Percentiles rank a stretch among this genome's conserved stretches.
Conservation (phyloP, 495 filamentous ascomycete genomes). For the Articulospora tetracladia region DNA sequence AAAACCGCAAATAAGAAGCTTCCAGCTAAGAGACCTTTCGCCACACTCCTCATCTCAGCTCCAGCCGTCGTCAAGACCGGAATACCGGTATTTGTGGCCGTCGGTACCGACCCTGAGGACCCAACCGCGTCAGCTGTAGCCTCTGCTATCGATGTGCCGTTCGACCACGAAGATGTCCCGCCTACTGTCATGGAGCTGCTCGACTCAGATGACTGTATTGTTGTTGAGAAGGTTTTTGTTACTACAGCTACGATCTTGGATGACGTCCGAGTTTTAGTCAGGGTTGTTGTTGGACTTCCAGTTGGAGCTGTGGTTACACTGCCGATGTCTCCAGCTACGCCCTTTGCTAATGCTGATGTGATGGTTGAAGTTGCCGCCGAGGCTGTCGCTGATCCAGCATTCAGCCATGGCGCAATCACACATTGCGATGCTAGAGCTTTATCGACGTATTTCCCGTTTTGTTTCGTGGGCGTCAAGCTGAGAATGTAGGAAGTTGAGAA, state of each 20-base stretch:
- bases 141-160: neutral
- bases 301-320: neutral
- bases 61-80: neutral
- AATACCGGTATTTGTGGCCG: neutral
- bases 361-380: neutral
- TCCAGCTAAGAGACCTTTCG: neutral
- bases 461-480: slow-evolving; percentile 38
- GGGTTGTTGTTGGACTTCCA: neutral
- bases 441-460: slow-evolving; percentile 23
- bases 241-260: neutral
- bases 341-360: neutral
- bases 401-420: slow-evolving; percentile 9
- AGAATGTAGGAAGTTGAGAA: slow-evolving; percentile 42
- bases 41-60: neutral
- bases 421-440: slow-evolving; percentile 2
- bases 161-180: neutral
- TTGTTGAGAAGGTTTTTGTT: neutral
- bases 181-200: neutral
- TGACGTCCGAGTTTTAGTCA: neutral
- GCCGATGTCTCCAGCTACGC: neutral
- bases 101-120: neutral
- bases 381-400: neutral
- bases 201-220: neutral
- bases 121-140: neutral
- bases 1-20: neutral